These are phyloP conservation scores for Angophora floribunda DNA, from an alignment of 345 rosid genomes.

Conservation along the genomic window DNA sequence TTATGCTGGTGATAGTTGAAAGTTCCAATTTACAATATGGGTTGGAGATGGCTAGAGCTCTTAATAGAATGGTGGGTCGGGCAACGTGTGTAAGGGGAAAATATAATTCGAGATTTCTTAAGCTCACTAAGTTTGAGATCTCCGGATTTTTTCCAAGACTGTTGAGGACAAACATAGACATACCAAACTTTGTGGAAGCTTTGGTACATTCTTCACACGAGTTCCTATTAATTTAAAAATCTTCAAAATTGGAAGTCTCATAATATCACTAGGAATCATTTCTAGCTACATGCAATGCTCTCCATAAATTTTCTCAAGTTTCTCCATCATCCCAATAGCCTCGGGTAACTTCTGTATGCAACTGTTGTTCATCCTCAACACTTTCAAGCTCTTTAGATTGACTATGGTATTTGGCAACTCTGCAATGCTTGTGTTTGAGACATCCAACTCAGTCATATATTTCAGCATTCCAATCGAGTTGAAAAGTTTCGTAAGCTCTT, in stretches of 20 bases:
- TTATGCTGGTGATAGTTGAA: no score
- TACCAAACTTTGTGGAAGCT: background rate
- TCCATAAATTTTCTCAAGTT: fast-evolving
- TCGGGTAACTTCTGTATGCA: background rate
- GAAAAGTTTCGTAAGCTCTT: no score
- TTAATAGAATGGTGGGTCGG: fast-evolving
- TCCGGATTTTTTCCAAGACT: fast-evolving
- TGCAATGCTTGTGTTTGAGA: fast-evolving
- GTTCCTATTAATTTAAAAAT: background rate
- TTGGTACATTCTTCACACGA: background rate
- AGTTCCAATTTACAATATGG: no score
- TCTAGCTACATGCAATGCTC: fast-evolving
- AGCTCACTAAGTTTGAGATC: background rate
- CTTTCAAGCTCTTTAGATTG: no score
- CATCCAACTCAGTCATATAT: no score
- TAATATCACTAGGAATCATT: no score
- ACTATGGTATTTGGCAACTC: no score
- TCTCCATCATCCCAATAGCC: fast-evolving
- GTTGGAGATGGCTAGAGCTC: no score
- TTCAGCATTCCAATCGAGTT: no score
- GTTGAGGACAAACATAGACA: background rate
- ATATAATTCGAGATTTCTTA: background rate
- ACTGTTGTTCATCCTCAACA: fast-evolving
- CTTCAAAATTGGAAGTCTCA: fast-evolving
- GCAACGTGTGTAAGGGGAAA: fast-evolving